Conservation (phyloP, 805 yeast genomes). For the Lachancea quebecensis region DNA sequence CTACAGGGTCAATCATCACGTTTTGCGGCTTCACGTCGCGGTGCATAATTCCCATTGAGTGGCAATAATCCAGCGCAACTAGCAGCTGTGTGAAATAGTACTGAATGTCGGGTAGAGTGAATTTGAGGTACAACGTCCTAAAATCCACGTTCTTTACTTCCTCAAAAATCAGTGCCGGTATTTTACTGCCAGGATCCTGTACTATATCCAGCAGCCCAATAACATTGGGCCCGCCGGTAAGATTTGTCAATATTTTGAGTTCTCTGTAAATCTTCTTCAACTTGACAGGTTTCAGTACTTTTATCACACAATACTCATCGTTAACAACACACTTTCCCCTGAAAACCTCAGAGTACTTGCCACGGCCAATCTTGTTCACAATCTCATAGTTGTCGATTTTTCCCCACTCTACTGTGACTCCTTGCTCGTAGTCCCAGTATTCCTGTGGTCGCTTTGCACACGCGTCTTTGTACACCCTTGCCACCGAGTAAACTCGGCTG, state of each 20-base stretch:
- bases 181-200: slow-evolving; percentile 75
- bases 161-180: slow-evolving; percentile 86
- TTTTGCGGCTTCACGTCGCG: slow-evolving; percentile 93
- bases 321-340: slow-evolving; percentile 65
- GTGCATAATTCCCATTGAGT: slow-evolving; percentile 92
- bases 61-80: slow-evolving; percentile 78
- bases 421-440: slow-evolving; percentile 80
- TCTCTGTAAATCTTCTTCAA: slow-evolving; percentile 89
- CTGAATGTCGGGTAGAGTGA: slow-evolving; percentile 67
- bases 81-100: slow-evolving; percentile 78
- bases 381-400: slow-evolving; percentile 80
- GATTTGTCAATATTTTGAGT: slow-evolving; percentile 76
- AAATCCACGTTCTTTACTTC: slow-evolving; percentile 80
- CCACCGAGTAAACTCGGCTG: slow-evolving; percentile 42
- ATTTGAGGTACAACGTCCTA: slow-evolving; percentile 76
- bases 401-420: slow-evolving; percentile 73
- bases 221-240: slow-evolving; percentile 78
- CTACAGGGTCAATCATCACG: slow-evolving; percentile 80
- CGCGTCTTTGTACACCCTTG: slow-evolving; percentile 78
- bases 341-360: slow-evolving; percentile 91
- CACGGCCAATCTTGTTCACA: slow-evolving; percentile 78
- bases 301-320: slow-evolving; percentile 69
- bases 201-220: slow-evolving; percentile 75
- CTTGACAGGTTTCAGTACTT: slow-evolving; percentile 89
- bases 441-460: slow-evolving; percentile 66